These are phyloP conservation scores for Glycine soja DNA, from an alignment of 306 rosid species.

Conservation along the genomic window DNA sequence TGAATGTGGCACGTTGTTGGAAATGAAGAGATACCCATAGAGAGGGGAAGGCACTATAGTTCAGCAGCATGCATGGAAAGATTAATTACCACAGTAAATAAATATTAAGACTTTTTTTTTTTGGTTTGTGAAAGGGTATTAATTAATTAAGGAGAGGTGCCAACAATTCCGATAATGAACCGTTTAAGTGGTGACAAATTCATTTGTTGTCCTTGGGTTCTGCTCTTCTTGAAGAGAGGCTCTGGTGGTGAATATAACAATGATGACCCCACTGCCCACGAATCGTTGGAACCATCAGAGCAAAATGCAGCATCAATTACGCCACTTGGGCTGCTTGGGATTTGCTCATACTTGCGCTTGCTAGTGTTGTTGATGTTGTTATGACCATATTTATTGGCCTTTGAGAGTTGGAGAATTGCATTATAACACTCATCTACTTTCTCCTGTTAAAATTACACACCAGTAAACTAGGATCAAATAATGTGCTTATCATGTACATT, in stretches of 20 bases:
- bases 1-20: slow-evolving; percentile 59
- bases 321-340: slow-evolving; percentile 81
- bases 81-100: slow-evolving; percentile 46
- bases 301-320: slow-evolving; percentile 73
- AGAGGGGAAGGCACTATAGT: slow-evolving; percentile 17
- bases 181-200: slow-evolving; percentile 59
- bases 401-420: slow-evolving; percentile 55
- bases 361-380: slow-evolving; percentile 41
- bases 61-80: slow-evolving; percentile 43
- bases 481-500: slow-evolving; percentile 43
- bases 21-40: slow-evolving; percentile 46
- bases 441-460: slow-evolving; percentile 61
- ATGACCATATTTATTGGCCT: slow-evolving; percentile 19
- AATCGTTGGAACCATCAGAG: slow-evolving; percentile 81
- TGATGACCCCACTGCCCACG: slow-evolving; percentile 74
- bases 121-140: neutral
- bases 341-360: slow-evolving; percentile 68
- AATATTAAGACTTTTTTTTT: neutral
- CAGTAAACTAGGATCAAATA: slow-evolving; percentile 15
- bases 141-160: slow-evolving; percentile 60
- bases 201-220: slow-evolving; percentile 65
- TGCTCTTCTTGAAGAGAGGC: slow-evolving; percentile 73
- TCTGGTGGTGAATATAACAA: slow-evolving; percentile 54
- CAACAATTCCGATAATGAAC: slow-evolving; percentile 65
- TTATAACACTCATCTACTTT: slow-evolving; percentile 76